Conservation (phyloP, 805 yeast genomes). For the Wickerhamiella australiensis region DNA sequence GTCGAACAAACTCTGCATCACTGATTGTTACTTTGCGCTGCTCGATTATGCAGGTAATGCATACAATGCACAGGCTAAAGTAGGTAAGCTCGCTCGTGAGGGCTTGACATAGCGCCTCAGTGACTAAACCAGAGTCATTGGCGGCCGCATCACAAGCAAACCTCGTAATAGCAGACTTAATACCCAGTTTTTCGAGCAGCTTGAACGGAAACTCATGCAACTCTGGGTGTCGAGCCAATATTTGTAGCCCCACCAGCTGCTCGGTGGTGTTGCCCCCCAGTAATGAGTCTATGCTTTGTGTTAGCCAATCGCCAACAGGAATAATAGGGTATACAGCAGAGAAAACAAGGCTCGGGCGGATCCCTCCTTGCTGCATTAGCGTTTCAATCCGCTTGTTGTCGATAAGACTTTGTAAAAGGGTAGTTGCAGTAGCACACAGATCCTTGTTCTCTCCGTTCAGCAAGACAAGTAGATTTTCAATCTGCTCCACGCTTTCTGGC, state of each 20-base stretch:
- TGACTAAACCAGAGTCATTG: neutral
- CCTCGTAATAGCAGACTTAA: neutral
- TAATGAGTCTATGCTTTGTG: neutral
- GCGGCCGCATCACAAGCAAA: neutral
- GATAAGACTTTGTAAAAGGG: slow-evolving; percentile 1
- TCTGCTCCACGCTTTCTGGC: neutral
- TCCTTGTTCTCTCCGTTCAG: neutral
- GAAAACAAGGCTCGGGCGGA: slow-evolving; percentile 8
- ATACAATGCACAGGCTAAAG: neutral
- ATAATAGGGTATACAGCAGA: slow-evolving; percentile 11
- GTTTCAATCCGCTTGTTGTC: neutral
- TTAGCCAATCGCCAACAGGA: slow-evolving; percentile 12
- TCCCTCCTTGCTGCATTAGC: slow-evolving; percentile 6
- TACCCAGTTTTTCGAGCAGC: neutral
- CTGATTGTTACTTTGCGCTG: neutral
- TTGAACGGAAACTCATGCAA: slow-evolving; percentile 4
- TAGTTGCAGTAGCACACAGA: neutral
- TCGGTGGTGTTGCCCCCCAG: slow-evolving; percentile 1
- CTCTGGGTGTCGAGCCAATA: slow-evolving; percentile 8
- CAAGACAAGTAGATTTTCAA: slow-evolving; percentile 10
- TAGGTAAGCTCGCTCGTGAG: neutral
- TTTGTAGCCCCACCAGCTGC: slow-evolving; percentile 7
- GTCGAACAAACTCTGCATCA: neutral
- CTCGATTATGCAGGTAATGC: neutral
- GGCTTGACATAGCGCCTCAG: neutral